These are phyloP conservation scores for Yamadazyma tumulicola DNA, from an alignment of 805 yeast genomes.

Conservation along the genomic window DNA sequence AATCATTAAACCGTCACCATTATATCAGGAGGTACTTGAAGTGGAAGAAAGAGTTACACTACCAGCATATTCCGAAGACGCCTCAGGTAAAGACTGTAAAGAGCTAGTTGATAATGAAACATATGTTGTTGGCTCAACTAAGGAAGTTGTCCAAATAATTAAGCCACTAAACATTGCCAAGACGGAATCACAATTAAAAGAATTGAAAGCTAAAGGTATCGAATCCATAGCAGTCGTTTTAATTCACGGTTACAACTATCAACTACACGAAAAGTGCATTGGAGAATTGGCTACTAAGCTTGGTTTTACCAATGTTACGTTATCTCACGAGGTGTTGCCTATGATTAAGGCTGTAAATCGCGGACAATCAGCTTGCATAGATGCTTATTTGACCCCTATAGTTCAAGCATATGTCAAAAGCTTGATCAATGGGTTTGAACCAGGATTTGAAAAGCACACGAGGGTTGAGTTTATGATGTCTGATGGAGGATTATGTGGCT, in stretches of 20 bases:
- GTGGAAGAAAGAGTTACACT: conserved; percentile 84
- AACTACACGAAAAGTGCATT: conserved; percentile 27
- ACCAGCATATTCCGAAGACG: conserved; percentile 63
- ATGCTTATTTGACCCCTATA: conserved; percentile 36
- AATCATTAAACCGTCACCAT: conserved; percentile 60
- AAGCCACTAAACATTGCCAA: conserved; percentile 20
- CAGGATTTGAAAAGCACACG: conserved; percentile 45
- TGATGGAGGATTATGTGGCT: conserved; percentile 90
- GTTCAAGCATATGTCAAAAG: conserved; percentile 52
- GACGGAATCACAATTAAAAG: conserved; percentile 17
- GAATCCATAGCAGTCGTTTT: conserved; percentile 29
- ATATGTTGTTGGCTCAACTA: conserved; percentile 24
- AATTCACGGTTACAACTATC: conserved; percentile 33
- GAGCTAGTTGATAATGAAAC: conserved; percentile 19
- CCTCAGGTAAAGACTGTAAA: conserved; percentile 8
- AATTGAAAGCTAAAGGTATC: conserved; percentile 18
- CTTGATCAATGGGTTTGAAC: conserved; percentile 56
- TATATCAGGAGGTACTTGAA: conserved; percentile 74
- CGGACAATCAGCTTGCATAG: conserved; percentile 34
- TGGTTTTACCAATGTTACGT: conserved; percentile 32
- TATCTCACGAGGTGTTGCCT: conserved; percentile 32
- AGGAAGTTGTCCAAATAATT: conserved; percentile 20
- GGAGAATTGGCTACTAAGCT: conserved; percentile 27
- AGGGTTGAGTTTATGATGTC: conserved; percentile 74
- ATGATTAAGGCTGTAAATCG: conserved; percentile 36